Conservation (phyloP, 495 filamentous ascomycete species). For the Geoglossum glabrum region DNA sequence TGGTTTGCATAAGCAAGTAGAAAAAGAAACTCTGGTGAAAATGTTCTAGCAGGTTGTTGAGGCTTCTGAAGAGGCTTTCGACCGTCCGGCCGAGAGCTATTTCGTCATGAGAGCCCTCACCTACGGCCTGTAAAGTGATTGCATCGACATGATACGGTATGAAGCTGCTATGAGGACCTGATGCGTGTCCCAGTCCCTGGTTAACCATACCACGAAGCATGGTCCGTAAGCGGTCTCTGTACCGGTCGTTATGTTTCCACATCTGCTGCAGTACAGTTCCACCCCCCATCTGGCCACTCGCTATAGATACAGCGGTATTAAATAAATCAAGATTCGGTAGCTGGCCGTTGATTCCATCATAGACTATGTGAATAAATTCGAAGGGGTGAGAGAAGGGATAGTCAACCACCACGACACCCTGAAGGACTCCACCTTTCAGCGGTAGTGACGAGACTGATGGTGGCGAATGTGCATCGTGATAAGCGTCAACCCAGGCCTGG, state of each 20-base stretch:
- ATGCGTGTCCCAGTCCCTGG: constrained; percentile 75
- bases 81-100: constrained; percentile 82
- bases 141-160: constrained; percentile 98
- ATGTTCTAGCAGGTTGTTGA: constrained; percentile 94
- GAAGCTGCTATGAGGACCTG: constrained; percentile 81
- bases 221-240: constrained; percentile 63
- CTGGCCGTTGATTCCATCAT: constrained; percentile 93
- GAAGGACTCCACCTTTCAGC: constrained; percentile 78
- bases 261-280: constrained; percentile 65
- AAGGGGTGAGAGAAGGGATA: constrained; percentile 72
- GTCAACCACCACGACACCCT: constrained; percentile 86
- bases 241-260: constrained; percentile 64
- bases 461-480: constrained; percentile 68
- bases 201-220: constrained; percentile 88
- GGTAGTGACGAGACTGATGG: constrained; percentile 52
- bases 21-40: constrained; percentile 99
- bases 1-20: constrained; percentile 76
- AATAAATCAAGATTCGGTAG: constrained; percentile 88
- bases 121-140: constrained; percentile 74
- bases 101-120: constrained; percentile 89
- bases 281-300: constrained; percentile 83
- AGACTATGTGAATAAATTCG: constrained; percentile 70
- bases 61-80: constrained; percentile 70
- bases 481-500: constrained; percentile 94
- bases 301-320: constrained; percentile 79